These are phyloP conservation scores for Candida dajiaensis DNA, from an alignment of 805 yeast species.

Conservation along the genomic window DNA sequence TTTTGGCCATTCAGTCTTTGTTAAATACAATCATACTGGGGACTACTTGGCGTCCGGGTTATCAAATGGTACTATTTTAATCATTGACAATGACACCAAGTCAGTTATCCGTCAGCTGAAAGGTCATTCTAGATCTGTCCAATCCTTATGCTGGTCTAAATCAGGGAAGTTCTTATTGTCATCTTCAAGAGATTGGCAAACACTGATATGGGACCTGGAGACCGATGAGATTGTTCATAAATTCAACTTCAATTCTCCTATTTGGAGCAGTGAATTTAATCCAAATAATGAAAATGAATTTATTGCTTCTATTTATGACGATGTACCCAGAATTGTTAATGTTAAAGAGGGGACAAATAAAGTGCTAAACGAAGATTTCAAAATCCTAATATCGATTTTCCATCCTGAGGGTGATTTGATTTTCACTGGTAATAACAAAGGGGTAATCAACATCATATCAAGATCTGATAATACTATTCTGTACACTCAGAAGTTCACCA, in stretches of 20 bases:
- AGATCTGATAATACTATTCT: constrained; percentile 27
- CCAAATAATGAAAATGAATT: constrained; percentile 43
- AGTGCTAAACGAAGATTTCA: constrained; percentile 9
- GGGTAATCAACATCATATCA: constrained; percentile 54
- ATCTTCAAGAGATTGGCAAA: constrained; percentile 77
- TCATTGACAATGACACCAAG: constrained; percentile 67
- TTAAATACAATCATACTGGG: constrained; percentile 68
- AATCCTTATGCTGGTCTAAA: constrained; percentile 68
- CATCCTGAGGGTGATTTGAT: constrained; percentile 50
- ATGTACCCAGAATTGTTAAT: constrained; percentile 38
- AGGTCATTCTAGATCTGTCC: constrained; percentile 69
- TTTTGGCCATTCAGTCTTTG: constrained; percentile 59
- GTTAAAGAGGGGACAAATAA: constrained; percentile 32
- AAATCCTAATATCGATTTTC: constrained; percentile 32
- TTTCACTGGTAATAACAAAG: constrained; percentile 76
- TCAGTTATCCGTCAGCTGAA: constrained; percentile 51
- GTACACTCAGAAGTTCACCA: constrained; percentile 51
- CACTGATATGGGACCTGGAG: constrained; percentile 73
- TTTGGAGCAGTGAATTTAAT: constrained; percentile 62
- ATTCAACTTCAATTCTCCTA: constrained; percentile 57
- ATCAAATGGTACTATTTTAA: constrained; percentile 63
- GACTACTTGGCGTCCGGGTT: constrained; percentile 83
- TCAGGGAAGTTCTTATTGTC: constrained; percentile 67
- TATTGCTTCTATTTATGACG: constrained; percentile 63
- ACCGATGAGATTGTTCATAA: constrained; percentile 34